Conservation (phyloP, 352 stramenopile genomes). For the Thalassiosira exigua region DNA sequence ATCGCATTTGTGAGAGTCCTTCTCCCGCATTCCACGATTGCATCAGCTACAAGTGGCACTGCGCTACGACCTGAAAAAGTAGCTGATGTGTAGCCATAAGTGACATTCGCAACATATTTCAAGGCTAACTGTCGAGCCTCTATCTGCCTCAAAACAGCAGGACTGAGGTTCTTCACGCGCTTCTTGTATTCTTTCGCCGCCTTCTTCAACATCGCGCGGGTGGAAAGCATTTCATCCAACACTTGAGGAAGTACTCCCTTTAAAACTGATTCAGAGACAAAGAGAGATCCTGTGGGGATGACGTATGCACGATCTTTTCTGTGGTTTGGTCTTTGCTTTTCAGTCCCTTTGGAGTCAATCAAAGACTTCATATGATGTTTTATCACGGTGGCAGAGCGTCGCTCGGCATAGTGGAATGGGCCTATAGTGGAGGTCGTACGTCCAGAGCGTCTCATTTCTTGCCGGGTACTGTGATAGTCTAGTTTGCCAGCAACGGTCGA, state of each 20-base stretch:
- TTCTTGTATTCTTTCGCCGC: constrained; percentile 91
- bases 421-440: constrained; percentile 73
- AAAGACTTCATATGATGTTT: constrained; percentile 82
- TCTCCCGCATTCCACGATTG: constrained; percentile 95
- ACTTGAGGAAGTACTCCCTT: constrained; percentile 96
- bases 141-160: constrained; percentile 85
- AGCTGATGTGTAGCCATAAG: constrained; percentile 97
- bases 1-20: constrained; percentile 94
- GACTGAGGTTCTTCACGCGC: constrained; percentile 70
- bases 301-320: constrained; percentile 83
- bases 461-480: constrained; percentile 69
- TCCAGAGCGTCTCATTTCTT: constrained; percentile 76
- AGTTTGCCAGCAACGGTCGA: constrained; percentile 92
- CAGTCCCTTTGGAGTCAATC: neutral
- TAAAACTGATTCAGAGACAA: constrained; percentile 91
- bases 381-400: constrained; percentile 71
- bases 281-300: constrained; percentile 94
- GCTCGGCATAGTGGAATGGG: constrained; percentile 78
- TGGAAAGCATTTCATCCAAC: constrained; percentile 94
- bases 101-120: constrained; percentile 99
- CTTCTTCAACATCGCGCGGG: constrained; percentile 98
- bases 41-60: constrained; percentile 91
- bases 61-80: constrained; percentile 97
- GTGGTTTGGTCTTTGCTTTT: constrained; percentile 9
- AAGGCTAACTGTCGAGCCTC: constrained; percentile 93